Conservation (phyloP, 1,284 basidiomycete species). For the Naganishia albida region DNA sequence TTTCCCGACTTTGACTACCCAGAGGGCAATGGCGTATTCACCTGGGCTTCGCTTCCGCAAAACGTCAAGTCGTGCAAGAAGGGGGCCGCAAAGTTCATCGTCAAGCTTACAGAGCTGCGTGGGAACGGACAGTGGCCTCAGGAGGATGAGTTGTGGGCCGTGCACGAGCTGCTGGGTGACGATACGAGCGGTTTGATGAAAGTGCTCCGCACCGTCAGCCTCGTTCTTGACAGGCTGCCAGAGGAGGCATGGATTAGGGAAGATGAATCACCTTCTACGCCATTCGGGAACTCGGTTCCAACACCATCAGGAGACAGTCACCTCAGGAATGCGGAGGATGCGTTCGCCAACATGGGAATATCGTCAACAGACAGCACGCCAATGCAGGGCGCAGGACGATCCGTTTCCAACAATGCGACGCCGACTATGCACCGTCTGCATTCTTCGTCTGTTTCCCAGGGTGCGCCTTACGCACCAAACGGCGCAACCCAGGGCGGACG, state of each 20-base stretch:
- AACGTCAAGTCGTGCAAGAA: conserved; percentile 75
- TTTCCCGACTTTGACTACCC: conserved; percentile 63
- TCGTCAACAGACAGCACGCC: background rate
- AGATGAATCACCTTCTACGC: conserved; percentile 58
- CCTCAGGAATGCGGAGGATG: conserved; percentile 5
- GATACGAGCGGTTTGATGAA: conserved; percentile 94
- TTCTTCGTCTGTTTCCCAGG: conserved; percentile 12
- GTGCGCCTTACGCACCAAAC: conserved; percentile 4
- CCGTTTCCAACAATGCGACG: background rate
- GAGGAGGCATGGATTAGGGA: conserved; percentile 67
- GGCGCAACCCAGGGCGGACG: no score
- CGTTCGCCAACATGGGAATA: conserved; percentile 21
- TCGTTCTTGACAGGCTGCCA: conserved; percentile 79
- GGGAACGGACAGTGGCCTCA: conserved; percentile 57
- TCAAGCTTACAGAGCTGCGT: conserved; percentile 55
- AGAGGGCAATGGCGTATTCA: conserved; percentile 64
- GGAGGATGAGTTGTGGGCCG: conserved; percentile 58
- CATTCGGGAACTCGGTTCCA: conserved; percentile 59
- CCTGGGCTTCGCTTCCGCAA: conserved; percentile 62
- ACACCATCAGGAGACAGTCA: background rate
- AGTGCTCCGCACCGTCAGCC: conserved; percentile 87
- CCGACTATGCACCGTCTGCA: background rate
- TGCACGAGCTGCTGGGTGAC: conserved; percentile 77
- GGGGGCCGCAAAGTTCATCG: conserved; percentile 60
- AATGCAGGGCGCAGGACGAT: conserved; percentile 1